Conservation (phyloP, 2,329 filamentous ascomycete genomes). For the Calonectria hongkongensis region DNA sequence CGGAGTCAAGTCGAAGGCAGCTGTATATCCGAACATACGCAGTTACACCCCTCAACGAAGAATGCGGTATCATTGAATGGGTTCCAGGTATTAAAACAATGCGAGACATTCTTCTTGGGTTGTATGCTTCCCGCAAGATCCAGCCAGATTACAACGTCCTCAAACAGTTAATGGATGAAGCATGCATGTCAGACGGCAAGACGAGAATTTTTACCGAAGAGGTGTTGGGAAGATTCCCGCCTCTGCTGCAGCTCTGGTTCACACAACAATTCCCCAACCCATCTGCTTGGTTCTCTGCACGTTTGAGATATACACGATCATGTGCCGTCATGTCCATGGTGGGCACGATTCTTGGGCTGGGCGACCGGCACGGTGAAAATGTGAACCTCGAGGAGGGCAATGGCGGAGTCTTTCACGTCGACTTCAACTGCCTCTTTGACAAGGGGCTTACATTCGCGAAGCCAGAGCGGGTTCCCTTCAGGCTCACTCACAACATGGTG, state of each 20-base stretch:
- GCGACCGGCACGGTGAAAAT: conserved; percentile 97
- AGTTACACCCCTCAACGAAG: conserved; percentile 96
- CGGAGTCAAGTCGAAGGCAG: conserved; percentile 91
- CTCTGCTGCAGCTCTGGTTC: conserved; percentile 95
- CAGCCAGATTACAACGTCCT: conserved; percentile 81
- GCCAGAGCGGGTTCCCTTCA: conserved; percentile 95
- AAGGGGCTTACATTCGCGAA: conserved; percentile 97
- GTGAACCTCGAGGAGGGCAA: conserved; percentile 95
- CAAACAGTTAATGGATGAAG: conserved; percentile 78
- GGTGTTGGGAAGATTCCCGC: conserved; percentile 81
- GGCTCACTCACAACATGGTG: conserved; percentile 98
- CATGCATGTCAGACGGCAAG: conserved; percentile 73
- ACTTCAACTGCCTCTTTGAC: conserved; percentile 99
- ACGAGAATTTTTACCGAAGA: conserved; percentile 82
- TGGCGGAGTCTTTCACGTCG: conserved; percentile 96
- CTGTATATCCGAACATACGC: conserved; percentile 98
- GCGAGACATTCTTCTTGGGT: conserved; percentile 88
- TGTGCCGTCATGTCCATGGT: conserved; percentile 99
- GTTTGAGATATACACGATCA: conserved; percentile 92
- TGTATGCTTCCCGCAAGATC: conserved; percentile 86
- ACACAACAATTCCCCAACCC: conserved; percentile 95
- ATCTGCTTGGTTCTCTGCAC: conserved; percentile 91
- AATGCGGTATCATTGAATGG: conserved; percentile 99
- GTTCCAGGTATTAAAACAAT: conserved; percentile 96
- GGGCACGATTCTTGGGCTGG: conserved; percentile 93